These are phyloP conservation scores for Populus pruinosa DNA, from an alignment of 345 rosid species.

Conservation along the genomic window DNA sequence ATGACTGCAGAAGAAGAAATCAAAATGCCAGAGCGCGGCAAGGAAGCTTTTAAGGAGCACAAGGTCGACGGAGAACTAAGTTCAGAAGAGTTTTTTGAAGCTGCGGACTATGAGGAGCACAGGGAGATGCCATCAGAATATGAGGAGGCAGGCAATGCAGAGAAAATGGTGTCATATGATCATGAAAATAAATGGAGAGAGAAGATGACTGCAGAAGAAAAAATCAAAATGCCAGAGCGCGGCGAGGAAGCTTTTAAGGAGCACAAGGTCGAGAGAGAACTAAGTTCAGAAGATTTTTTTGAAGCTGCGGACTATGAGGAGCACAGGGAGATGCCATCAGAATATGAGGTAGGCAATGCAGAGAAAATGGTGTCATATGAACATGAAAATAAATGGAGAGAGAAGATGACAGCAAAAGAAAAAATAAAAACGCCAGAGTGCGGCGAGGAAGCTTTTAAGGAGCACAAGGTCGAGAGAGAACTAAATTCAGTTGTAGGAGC, in stretches of 20 bases:
- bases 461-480: constrained; percentile 31
- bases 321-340: neutral
- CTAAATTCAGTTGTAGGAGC: constrained; percentile 32
- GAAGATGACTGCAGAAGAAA: constrained; percentile 19
- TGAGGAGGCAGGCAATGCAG: constrained; percentile 32
- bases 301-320: neutral
- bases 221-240: constrained; percentile 26
- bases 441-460: constrained; percentile 25
- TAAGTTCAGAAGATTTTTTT: constrained; percentile 14
- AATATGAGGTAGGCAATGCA: constrained; percentile 31
- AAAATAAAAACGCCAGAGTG: constrained; percentile 27
- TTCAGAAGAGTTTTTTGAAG: constrained; percentile 16
- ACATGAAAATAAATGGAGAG: constrained; percentile 26
- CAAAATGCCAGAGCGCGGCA: constrained; percentile 28
- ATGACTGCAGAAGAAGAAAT: constrained; percentile 13
- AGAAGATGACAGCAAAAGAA: constrained; percentile 18
- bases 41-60: constrained; percentile 33
- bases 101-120: constrained; percentile 2
- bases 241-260: constrained; percentile 27
- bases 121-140: constrained; percentile 10
- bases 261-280: constrained; percentile 31
- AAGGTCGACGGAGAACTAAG: constrained; percentile 30
- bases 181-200: constrained; percentile 27
- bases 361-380: constrained; percentile 26
- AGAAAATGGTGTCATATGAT: constrained; percentile 25